These are phyloP conservation scores for Tolypocladium album DNA, from an alignment of 2,329 filamentous ascomycete species.

Conservation along the genomic window DNA sequence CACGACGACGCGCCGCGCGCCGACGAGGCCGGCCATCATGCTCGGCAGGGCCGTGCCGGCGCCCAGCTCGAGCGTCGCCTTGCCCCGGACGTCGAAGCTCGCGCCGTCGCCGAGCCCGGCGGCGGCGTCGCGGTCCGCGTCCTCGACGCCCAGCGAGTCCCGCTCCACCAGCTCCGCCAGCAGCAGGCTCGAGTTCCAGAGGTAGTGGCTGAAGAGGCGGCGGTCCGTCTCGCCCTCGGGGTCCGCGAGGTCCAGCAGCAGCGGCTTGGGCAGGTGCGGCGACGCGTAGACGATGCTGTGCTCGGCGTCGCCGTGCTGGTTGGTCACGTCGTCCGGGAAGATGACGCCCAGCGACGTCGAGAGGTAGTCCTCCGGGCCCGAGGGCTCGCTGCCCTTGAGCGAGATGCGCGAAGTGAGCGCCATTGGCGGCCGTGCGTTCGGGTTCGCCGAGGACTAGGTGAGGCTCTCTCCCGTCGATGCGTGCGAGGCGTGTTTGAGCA, in stretches of 20 bases:
- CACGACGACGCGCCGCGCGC: constrained; percentile 40
- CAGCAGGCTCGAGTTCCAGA: constrained; percentile 58
- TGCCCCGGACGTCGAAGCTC: constrained; percentile 36
- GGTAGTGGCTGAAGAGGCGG: constrained; percentile 57
- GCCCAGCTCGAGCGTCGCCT: constrained; percentile 53
- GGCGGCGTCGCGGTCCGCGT: neutral
- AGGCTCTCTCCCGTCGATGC: neutral
- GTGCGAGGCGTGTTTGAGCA: neutral
- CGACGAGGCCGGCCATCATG: constrained; percentile 35
- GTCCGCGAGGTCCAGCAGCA: constrained; percentile 35
- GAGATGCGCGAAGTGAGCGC: constrained; percentile 27
- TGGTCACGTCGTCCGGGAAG: constrained; percentile 57
- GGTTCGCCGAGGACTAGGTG: neutral
- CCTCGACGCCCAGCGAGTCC: constrained; percentile 23
- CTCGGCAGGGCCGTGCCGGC: constrained; percentile 50
- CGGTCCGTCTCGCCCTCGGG: constrained; percentile 42
- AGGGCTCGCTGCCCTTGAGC: constrained; percentile 10
- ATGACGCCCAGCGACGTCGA: constrained; percentile 48
- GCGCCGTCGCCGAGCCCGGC: constrained; percentile 2
- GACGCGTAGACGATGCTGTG: constrained; percentile 49
- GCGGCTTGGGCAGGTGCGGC: constrained; percentile 32
- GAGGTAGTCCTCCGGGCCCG: constrained; percentile 48
- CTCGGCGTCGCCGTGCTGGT: constrained; percentile 53
- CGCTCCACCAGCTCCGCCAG: constrained; percentile 46
- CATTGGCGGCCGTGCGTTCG: constrained; percentile 20